These are phyloP conservation scores for Linnemannia elongata DNA, from an alignment of 192 early-diverging fungal species.

Conservation along the genomic window DNA sequence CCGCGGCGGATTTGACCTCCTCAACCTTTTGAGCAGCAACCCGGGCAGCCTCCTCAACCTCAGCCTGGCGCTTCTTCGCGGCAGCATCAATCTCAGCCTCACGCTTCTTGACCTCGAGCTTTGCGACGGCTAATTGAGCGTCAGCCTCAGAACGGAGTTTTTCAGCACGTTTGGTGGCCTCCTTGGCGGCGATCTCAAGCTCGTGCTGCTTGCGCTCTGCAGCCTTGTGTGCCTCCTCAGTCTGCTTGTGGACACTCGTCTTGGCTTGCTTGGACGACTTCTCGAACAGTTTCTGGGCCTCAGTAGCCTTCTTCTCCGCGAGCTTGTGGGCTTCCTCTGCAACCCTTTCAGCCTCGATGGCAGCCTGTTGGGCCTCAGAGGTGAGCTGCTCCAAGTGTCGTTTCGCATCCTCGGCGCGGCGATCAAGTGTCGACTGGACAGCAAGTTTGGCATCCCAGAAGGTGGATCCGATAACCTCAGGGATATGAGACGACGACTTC, in stretches of 20 bases:
- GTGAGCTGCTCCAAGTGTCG: neutral
- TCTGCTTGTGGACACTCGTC: neutral
- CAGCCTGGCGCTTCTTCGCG: neutral
- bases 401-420: neutral
- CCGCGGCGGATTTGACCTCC: constrained; percentile 3
- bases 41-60: constrained; percentile 1
- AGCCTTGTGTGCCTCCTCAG: neutral
- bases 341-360: neutral
- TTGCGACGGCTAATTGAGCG: neutral
- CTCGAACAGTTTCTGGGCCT: neutral
- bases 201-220: constrained; percentile 12
- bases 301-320: neutral
- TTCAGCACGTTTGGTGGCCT: neutral
- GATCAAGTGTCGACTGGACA: neutral
- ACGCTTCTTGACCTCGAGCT: neutral
- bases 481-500: neutral
- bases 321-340: neutral
- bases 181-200: constrained; percentile 1
- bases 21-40: constrained; percentile 1
- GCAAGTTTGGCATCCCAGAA: neutral
- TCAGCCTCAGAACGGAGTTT: neutral
- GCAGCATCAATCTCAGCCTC: neutral
- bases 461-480: neutral
- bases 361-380: neutral
- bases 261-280: neutral